These are phyloP conservation scores for Stephania yunnanensis DNA, from an alignment of 164 flowering plant species.

Conservation along the genomic window DNA sequence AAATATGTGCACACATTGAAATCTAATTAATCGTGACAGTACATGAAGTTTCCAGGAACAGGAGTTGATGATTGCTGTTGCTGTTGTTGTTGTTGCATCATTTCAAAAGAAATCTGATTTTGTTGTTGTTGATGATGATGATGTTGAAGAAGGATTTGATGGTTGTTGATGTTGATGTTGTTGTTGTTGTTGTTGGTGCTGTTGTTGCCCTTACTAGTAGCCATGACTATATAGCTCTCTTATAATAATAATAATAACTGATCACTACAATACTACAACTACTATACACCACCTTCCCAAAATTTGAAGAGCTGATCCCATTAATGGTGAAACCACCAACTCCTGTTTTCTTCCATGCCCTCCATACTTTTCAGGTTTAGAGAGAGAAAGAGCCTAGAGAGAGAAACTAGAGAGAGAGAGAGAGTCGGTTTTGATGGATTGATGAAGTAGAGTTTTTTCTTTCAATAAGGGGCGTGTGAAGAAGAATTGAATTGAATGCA, in stretches of 20 bases:
- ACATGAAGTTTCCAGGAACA: constrained; percentile 56
- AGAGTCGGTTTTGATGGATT: constrained; percentile 23
- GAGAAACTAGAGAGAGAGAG: constrained; percentile 8
- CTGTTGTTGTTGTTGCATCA: constrained; percentile 35
- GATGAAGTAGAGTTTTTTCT: background rate
- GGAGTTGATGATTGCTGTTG: constrained; percentile 31
- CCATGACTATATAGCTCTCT: constrained; percentile 27
- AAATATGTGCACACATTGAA: background rate
- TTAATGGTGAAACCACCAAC: constrained; percentile 32
- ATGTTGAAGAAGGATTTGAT: constrained; percentile 16
- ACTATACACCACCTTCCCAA: constrained; percentile 15
- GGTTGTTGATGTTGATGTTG: constrained; percentile 16
- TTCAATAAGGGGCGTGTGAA: background rate
- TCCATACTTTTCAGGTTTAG: constrained; percentile 1
- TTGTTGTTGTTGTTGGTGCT: constrained; percentile 10
- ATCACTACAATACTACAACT: background rate
- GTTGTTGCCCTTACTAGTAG: constrained; percentile 23
- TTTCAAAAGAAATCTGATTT: constrained; percentile 48
- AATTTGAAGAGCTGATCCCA: constrained; percentile 25
- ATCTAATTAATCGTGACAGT: constrained; percentile 13
- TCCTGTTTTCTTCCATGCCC: constrained; percentile 12
- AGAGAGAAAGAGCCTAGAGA: background rate
- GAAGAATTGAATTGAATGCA: constrained; percentile 34
- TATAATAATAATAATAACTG: background rate
- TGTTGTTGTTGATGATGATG: constrained; percentile 19